Base-by-base conservation (phyloP, 2,329 filamentous ascomycete genomes). In the Cylindrodendrum hubeiense region DNA sequence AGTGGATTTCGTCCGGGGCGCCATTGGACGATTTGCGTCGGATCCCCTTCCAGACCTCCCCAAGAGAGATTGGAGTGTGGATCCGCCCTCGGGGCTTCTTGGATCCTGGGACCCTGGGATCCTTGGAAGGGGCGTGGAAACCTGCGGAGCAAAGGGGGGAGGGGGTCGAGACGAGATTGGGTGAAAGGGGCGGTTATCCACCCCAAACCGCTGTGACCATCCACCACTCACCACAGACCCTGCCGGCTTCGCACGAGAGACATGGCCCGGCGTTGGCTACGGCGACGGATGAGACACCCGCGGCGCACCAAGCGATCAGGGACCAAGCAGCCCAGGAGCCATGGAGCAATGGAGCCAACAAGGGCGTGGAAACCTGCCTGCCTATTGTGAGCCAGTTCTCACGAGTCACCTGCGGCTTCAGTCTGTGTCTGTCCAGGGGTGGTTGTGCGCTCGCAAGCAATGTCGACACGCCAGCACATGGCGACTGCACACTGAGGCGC, bases 41-140 rank as follows among this genome's bases (percentile, higher is more conserved):
- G 56, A 28, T 49, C 37, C 37, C 26, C 49, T 22, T 61, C 44
- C 50, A 52, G 46, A 43, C 43, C 55, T 53, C 60, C 21, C 50
- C 57, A 65, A 65, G 62, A 65, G 62, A 65, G 62, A 65, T 65
- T 65, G 57, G 21, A 41, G 51, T 65, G 62, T 65, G 62, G 62
- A 52, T 52, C 57, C 30, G 12, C 30, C 15, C 5, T 19, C 26
- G 26, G 47, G 19, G 47, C 44, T 34, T 33, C 49, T 62, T 33
- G 30, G 41, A 28, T 50, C 26, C 33, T 33, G 30, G 41, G 39
- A 37, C 26, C 33, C 34, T 12, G 21, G 13, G 37, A 63, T 60
- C 62, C 56, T 47, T 56, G 51, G 51, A 50, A 39, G 60, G 49
- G 39, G 37, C 52, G 49, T 46, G 39, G 57, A 51, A 41, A 49